Evolutionary conservation across 139 green algal species (phyloP).

Genomic region (Micractinium conductrix): DNA sequence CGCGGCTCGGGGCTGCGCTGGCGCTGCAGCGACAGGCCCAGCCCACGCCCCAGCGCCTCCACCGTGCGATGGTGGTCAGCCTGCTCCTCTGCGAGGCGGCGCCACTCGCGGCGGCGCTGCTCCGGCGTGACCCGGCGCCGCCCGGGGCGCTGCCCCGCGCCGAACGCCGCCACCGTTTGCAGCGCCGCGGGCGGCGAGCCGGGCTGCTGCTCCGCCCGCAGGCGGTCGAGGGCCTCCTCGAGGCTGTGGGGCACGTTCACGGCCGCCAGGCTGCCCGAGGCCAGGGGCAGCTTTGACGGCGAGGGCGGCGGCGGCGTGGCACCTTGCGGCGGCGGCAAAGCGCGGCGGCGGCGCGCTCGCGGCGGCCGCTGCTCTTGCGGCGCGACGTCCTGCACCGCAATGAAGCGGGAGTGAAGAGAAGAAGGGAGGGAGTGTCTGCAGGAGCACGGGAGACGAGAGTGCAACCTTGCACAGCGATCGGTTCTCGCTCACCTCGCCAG

Average conservation of each 20-base stretch:
- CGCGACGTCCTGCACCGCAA: not conserved
- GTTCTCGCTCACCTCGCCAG: not conserved
- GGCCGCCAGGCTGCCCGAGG: not conserved
- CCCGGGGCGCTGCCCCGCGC: not conserved
- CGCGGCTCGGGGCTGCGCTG: not conserved
- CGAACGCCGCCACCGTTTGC: not conserved
- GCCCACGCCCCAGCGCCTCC: not conserved
- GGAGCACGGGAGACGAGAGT: not conserved
- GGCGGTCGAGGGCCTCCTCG: not conserved
- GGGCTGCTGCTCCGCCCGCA: not conserved
- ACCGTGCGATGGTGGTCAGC: not conserved
- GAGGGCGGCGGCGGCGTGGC: not conserved
- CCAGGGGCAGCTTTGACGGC: constrained; percentile 10
- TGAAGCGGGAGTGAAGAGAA: not conserved
- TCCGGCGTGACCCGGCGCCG: not conserved
- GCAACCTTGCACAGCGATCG: not conserved
- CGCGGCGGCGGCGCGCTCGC: not conserved
- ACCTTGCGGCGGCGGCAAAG: not conserved
- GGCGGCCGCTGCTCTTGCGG: not conserved
- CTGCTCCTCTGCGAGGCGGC: not conserved
- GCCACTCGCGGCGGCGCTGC: not conserved
- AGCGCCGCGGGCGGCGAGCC: not conserved
- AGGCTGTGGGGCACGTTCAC: not conserved
- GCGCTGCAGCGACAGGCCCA: not conserved
- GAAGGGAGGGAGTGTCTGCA: no score